Percentiles rank a stretch among this genome's conserved stretches.
These are phyloP conservation scores for Geosmithia putterillii DNA, from an alignment of 2,329 filamentous ascomycete genomes.

Conservation along the genomic window DNA sequence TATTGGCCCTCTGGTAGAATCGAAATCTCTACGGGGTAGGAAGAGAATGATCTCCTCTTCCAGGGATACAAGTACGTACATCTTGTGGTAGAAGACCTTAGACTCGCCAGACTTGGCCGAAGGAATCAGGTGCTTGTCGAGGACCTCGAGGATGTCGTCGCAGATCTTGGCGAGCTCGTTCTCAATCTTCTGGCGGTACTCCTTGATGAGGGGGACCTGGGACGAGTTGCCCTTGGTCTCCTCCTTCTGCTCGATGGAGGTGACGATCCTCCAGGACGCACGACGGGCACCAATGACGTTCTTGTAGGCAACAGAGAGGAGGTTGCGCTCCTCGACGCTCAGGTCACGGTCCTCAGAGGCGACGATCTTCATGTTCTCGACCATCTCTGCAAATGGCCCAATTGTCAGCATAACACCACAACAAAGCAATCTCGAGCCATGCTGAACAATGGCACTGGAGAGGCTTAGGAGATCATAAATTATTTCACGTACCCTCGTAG, in stretches of 20 bases:
- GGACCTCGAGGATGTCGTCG: slow-evolving; percentile 89
- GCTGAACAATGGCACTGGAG: neutral
- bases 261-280: slow-evolving; percentile 97
- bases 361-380: slow-evolving; percentile 99
- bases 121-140: slow-evolving; percentile 88
- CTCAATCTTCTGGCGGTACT: slow-evolving; percentile 99
- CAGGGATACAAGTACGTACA: slow-evolving; percentile 61
- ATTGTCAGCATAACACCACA: neutral
- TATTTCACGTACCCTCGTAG: slow-evolving; percentile 73
- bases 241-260: slow-evolving; percentile 98
- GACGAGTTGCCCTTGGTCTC: slow-evolving; percentile 95
- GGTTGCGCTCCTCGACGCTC: slow-evolving; percentile 92
- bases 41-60: neutral
- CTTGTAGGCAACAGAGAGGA: slow-evolving; percentile 97
- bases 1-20: neutral
- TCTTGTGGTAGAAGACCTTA: slow-evolving; percentile 99
- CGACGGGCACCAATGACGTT: slow-evolving; percentile 95
- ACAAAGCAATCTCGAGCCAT: neutral
- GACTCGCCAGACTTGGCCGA: slow-evolving; percentile 92
- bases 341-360: slow-evolving; percentile 76
- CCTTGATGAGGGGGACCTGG: slow-evolving; percentile 86
- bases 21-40: too few relatives aligned
- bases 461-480: neutral
- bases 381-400: slow-evolving; percentile 69
- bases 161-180: slow-evolving; percentile 93